These are phyloP conservation scores for Stygiomarasmius scandens DNA, from an alignment of 1,284 basidiomycete species.

Conservation along the genomic window DNA sequence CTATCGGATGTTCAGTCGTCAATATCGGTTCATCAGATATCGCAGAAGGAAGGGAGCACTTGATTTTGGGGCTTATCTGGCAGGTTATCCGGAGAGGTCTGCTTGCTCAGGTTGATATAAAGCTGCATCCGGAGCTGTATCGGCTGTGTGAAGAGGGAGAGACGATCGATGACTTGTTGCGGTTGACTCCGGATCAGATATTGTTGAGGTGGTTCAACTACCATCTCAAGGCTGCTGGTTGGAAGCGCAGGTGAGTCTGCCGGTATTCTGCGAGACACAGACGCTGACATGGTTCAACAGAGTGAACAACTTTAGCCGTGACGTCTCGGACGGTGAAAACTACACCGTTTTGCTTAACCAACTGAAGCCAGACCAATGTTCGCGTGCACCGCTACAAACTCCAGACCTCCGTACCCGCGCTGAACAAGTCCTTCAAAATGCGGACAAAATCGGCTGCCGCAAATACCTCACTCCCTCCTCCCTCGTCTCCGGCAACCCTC, in stretches of 20 bases:
- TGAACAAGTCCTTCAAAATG: constrained; percentile 61
- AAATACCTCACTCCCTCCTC: constrained; percentile 49
- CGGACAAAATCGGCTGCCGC: neutral
- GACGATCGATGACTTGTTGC: constrained; percentile 93
- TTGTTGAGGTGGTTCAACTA: constrained; percentile 98
- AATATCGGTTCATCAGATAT: constrained; percentile 96
- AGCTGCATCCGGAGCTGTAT: constrained; percentile 96
- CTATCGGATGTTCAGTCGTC: constrained; percentile 97
- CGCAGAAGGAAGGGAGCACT: constrained; percentile 92
- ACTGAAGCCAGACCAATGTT: constrained; percentile 92
- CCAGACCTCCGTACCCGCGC: constrained; percentile 82
- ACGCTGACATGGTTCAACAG: constrained; percentile 51
- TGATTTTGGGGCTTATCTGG: constrained; percentile 99
- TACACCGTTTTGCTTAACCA: constrained; percentile 96
- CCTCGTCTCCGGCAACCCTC: constrained; percentile 94
- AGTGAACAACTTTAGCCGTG: constrained; percentile 97
- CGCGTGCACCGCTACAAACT: constrained; percentile 90
- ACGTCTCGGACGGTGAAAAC: constrained; percentile 95
- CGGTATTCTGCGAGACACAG: neutral
- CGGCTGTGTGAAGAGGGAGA: constrained; percentile 95
- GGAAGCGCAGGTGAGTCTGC: constrained; percentile 71
- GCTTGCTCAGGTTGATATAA: constrained; percentile 95
- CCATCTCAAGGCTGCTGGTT: constrained; percentile 94
- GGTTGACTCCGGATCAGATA: constrained; percentile 96
- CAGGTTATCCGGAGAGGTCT: constrained; percentile 95